Evolutionary conservation across 1,139 yeast species (phyloP), one percentile per base, ranked within the genome.

Genomic region (Pneumocystis sp.): DNA sequence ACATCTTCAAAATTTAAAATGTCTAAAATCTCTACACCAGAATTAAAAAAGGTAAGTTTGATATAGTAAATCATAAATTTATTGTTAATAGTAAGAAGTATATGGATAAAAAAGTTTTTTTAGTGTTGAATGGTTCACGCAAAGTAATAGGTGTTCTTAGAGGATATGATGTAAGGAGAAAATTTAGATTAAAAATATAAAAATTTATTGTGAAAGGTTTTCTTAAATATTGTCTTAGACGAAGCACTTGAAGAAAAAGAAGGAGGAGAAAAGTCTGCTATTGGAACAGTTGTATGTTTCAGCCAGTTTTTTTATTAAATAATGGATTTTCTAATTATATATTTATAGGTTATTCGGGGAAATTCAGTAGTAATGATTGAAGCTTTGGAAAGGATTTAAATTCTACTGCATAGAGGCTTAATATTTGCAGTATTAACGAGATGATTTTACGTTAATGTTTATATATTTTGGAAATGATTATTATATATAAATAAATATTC

Each of bases 51-150:
- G 74, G 81, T 78, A 68, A 61, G 78, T 69, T 2, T 25, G 3
- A 5, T 31, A 40, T 17, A 37, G 25, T n/a, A 12, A 17, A 40
- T 29, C 3, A 19, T 15, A 25, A 17, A 31, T 44, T 7, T 40
- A 40, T 10, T 29, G 42, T 69, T 70, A 15, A 68, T 67, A 61
- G 29, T 65, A 68, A 34, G 65, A 72, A 85, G 87, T 89, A 88
- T 73, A 81, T 87, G 84, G 91, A 87, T 74, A 87, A 87, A 75
- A 82, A 83, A 73, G 80, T 89, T 56, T 78, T 83, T 17, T 78
- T 89, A 31, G 3, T 85, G 72, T 78, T 89, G 67, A 87, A 87
- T 73, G 93, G 95, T 7, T 77, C 87, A 21, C 80, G 96, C 66
- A 84, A 82, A 69, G 84, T 89, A 7, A 80, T 82, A 3, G 96